A percentile compares a stretch with the other conserved stretches of the same genome.
Evolutionary conservation across 73 alveolate genomes (phyloP).

Genomic region (Paraurostyla sp.): DNA sequence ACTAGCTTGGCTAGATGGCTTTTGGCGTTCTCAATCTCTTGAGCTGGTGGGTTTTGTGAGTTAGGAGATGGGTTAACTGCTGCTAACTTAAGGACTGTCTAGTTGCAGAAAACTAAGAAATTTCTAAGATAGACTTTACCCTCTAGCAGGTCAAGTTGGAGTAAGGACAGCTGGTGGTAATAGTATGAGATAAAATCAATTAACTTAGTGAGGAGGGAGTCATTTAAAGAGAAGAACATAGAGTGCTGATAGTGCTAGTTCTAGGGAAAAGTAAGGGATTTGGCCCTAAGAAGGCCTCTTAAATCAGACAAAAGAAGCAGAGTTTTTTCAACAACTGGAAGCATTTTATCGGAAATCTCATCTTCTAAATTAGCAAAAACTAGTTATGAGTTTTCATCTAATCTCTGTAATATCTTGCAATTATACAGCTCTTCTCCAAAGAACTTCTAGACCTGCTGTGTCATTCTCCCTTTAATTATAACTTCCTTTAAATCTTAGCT

Average conservation of each 20-base stretch:
- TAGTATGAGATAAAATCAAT: slow-evolving; percentile 26
- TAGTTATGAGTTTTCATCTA: slow-evolving; percentile 42
- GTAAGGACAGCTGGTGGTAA: not conserved
- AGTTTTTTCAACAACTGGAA: slow-evolving; percentile 37
- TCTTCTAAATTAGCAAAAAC: slow-evolving; percentile 35
- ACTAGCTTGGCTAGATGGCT: slow-evolving; percentile 41
- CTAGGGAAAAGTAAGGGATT: not conserved
- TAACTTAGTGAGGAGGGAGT: slow-evolving; percentile 5
- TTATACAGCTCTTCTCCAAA: slow-evolving; percentile 18
- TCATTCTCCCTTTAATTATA: slow-evolving; percentile 35
- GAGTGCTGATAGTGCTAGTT: not conserved
- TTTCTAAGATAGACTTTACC: slow-evolving; percentile 31
- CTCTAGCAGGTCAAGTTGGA: not conserved
- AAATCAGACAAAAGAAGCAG: slow-evolving; percentile 2
- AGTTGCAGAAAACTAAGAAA: slow-evolving; percentile 26
- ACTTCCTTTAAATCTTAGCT: not conserved
- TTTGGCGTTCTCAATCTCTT: slow-evolving; percentile 48
- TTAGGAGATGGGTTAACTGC: not conserved
- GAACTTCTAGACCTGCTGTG: slow-evolving; percentile 4
- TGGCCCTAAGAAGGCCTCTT: slow-evolving; percentile 27
- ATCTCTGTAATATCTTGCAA: slow-evolving; percentile 21
- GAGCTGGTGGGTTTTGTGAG: slow-evolving; percentile 26
- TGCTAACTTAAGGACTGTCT: slow-evolving; percentile 24
- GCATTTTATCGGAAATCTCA: slow-evolving; percentile 30
- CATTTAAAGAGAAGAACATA: slow-evolving; percentile 28